phyloP scores from a whole-genome alignment of 2,329 filamentous ascomycete species.

The Monosporascus sp. region DNA sequence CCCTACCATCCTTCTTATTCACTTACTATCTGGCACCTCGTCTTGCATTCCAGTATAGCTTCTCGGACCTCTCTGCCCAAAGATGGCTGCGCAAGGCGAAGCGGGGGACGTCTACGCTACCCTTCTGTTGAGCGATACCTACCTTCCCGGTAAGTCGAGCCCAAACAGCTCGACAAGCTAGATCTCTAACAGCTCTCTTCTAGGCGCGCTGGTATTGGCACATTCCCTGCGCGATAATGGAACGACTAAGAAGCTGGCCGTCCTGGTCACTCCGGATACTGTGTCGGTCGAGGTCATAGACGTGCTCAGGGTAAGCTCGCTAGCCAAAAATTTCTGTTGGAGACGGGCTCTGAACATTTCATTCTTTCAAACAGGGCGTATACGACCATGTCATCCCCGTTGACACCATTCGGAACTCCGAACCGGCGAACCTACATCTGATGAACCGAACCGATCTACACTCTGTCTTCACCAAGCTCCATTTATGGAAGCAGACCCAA shows the following conservation, averaged over 20 bases:
- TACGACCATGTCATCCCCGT: slow-evolving; percentile 90
- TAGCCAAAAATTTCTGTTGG: background rate
- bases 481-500: slow-evolving; percentile 85
- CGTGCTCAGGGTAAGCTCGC: slow-evolving; percentile 63
- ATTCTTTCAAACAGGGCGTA: slow-evolving; percentile 52
- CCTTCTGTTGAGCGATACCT: slow-evolving; percentile 85
- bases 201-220: slow-evolving; percentile 87
- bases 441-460: slow-evolving; percentile 90
- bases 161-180: slow-evolving; percentile 7
- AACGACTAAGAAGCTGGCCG: slow-evolving; percentile 78
- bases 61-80: slow-evolving; percentile 9
- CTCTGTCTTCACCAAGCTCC: slow-evolving; percentile 94
- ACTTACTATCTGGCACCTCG: background rate
- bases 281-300: slow-evolving; percentile 70
- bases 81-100: slow-evolving; percentile 22
- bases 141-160: slow-evolving; percentile 70
- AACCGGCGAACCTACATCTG: slow-evolving; percentile 76
- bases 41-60: too few species aligned
- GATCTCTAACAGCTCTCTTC: slow-evolving; percentile 10
- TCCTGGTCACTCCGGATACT: slow-evolving; percentile 75
- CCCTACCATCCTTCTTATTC: background rate
- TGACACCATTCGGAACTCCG: slow-evolving; percentile 68
- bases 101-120: slow-evolving; percentile 52
- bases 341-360: slow-evolving; percentile 3
- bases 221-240: slow-evolving; percentile 91